Evolutionary conservation across 225 moss, liverwort and hornwort species (phyloP), one percentile per base, ranked within the genome.

Genomic region (Takakia lepidozioides): DNA sequence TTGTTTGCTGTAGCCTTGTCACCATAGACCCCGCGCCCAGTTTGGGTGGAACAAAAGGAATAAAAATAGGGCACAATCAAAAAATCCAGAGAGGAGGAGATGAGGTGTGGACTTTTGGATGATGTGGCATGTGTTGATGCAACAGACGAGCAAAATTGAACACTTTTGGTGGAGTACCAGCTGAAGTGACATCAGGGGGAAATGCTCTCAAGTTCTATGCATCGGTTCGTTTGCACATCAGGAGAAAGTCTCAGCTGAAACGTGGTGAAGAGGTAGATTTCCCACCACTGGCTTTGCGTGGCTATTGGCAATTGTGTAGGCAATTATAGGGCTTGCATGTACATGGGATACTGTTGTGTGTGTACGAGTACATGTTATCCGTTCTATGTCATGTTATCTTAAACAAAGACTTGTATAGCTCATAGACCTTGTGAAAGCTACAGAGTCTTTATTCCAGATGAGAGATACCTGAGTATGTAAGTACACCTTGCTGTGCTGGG

Each of bases 171-270:
- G 79, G 67, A 54, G 66, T 55, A 4, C 38, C 51, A 46, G 63
- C 57, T 34, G 73, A 88, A 64, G 78, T 88, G 29, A 78, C 68
- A 30, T 58, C 78, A n/a, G 84, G 81, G 55, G 81, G 81, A 63
- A 81, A 81, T 72, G 72, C 81, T 29, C 65, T 84, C 43, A 81
- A 69, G 51, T 88, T 81, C 43, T 84, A 81, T 58, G 69, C 88
- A 43, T 78, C 75, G 19, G 62, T 88, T 26, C 81, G 73, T 30
- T 67, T 84, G 24, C 69, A 84, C 59, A 78, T 71, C 43, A 59
- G 66, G 63, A 78, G 69, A 55, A 69, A 65, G 26, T 71, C 67
- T 16, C 59, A 67, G 50, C 63, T 84, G 13, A 78, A 77, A 65
- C 70, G 65, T 49, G 81, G 81, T 27, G 70, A 82, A 54, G 59